Percentiles rank a stretch among this genome's conserved stretches.
These are phyloP conservation scores for Penicillium dipodomyicola DNA, from an alignment of 495 filamentous ascomycete genomes.

Conservation along the genomic window DNA sequence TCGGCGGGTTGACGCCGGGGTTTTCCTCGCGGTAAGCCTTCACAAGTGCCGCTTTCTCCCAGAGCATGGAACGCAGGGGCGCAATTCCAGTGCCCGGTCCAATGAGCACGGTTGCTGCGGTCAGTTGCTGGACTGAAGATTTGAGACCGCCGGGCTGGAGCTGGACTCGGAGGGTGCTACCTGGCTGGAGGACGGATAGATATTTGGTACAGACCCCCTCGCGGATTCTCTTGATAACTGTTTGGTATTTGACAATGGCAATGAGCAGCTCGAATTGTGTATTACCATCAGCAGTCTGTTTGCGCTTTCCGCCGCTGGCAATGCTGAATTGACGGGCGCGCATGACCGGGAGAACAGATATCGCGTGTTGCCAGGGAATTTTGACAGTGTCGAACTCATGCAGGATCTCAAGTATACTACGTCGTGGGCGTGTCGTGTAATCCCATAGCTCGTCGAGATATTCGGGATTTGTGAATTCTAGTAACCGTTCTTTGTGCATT, in stretches of 20 bases:
- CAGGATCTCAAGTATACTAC: conserved; percentile 87
- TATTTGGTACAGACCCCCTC: conserved; percentile 91
- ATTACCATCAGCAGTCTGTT: conserved; percentile 34
- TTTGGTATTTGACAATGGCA: conserved; percentile 90
- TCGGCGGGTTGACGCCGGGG: conserved; percentile 26
- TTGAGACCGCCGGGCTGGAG: conserved; percentile 58
- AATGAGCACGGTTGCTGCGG: conserved; percentile 70
- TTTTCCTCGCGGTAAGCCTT: conserved; percentile 39
- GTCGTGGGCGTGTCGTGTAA: conserved; percentile 87
- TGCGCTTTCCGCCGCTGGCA: conserved; percentile 64
- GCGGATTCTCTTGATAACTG: conserved; percentile 79
- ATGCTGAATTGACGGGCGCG: conserved; percentile 85
- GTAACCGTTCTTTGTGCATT: conserved; percentile 74
- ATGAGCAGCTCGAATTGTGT: conserved; percentile 71
- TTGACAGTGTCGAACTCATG: conserved; percentile 83
- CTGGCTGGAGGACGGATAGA: conserved; percentile 58
- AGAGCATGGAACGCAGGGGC: conserved; percentile 76
- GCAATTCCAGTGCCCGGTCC: conserved; percentile 90
- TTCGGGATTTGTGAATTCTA: conserved; percentile 74
- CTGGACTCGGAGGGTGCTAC: conserved; percentile 56
- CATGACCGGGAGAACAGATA: conserved; percentile 70
- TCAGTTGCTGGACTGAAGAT: conserved; percentile 43
- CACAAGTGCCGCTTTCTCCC: conserved; percentile 55
- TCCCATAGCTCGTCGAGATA: conserved; percentile 91
- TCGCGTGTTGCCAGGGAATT: conserved; percentile 70